Conservation (phyloP, 2,329 filamentous ascomycete species). For the Fusarium equiseti region DNA sequence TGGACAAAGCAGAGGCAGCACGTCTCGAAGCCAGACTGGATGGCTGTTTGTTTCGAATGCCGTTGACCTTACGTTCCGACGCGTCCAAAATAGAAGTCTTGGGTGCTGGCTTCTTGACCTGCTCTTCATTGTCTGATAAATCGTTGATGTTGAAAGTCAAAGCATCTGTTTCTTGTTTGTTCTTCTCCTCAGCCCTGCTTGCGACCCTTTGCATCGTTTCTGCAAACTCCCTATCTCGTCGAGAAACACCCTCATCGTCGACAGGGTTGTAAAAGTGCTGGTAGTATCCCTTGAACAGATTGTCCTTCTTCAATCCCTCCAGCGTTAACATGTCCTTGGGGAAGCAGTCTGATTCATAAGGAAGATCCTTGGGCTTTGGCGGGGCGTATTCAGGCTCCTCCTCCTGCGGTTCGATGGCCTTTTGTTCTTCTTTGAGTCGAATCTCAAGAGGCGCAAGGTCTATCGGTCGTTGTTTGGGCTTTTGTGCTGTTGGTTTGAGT, state of each 20-base stretch:
- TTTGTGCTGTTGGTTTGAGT: constrained; percentile 70
- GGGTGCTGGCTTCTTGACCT: constrained; percentile 7
- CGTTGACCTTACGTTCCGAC: constrained; percentile 17
- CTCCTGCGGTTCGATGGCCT: constrained; percentile 54
- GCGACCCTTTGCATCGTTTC: constrained; percentile 63
- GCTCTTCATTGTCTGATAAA: constrained; percentile 59
- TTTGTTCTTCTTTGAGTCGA: constrained; percentile 68
- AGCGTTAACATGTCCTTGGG: constrained; percentile 68
- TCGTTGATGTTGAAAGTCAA: constrained; percentile 68
- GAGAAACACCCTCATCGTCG: constrained; percentile 75
- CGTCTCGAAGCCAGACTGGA: constrained; percentile 59
- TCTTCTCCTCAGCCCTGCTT: constrained; percentile 73
- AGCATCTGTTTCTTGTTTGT: constrained; percentile 74
- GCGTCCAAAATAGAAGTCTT: constrained; percentile 8
- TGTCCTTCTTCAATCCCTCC: constrained; percentile 68
- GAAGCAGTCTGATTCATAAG: constrained; percentile 77
- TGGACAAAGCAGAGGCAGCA: constrained; percentile 66
- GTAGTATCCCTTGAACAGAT: constrained; percentile 72
- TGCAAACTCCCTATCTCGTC: constrained; percentile 70
- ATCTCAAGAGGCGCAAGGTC: constrained; percentile 70
- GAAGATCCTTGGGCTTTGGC: constrained; percentile 73
- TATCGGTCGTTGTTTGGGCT: constrained; percentile 67
- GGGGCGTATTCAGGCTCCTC: constrained; percentile 93
- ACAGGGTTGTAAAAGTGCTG: constrained; percentile 71
- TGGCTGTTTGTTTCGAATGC: constrained; percentile 36